Base-by-base conservation (phyloP, 108 stramenopile genomes). In the Cyclotella cryptica region DNA sequence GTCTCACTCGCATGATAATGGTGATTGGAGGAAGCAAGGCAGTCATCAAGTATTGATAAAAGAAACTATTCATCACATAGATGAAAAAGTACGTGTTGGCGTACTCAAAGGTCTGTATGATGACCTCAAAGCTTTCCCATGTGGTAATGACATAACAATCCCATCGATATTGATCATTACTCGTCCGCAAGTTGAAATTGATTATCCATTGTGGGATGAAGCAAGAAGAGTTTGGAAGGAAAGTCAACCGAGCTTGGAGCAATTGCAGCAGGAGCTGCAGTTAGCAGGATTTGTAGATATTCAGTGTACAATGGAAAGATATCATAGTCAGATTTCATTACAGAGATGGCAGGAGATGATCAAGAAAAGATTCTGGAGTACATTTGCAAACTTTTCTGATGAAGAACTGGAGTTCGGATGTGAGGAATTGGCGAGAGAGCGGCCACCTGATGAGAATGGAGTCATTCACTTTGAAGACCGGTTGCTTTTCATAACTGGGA, bases 161-260 rank as follows among this genome's bases (percentile, higher is more conserved):
- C 80, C 87, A 28, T 54, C 73, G 11, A 45, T 92, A 1, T 63
- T 88, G 9, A 88, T 92, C 54, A 63, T 91, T 3, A 92, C 91
- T 10, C 65, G 88, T 19, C 91, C 91, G 8, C 84, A 86, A 64
- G 46, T 66, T 7, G 91, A 88, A 0, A 87, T 89, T 75, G 91
- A 92, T 60, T 92, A 92, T 78, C 91, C 91, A 39, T 66, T 92
- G 0, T 92, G 88, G 88, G 63, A 65, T 8, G 88, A 74, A 35
- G 91, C 91, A 5, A 52, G 66, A 17, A 24, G 81, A 42, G 87
- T 88, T 0, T 92, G 91, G 91, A 84, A 82, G 14, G 46, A 78
- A 6, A 85, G 88, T 72, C 91, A 92, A 74, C 88, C 87, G 28
- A 62, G 70, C 15, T 64, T 69, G 0, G 67, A 71, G 18, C 78